A percentile compares a stretch with the other conserved stretches of the same genome.
Evolutionary conservation across 305 asterid species (phyloP).

Genomic region (Rubia peregrina): DNA sequence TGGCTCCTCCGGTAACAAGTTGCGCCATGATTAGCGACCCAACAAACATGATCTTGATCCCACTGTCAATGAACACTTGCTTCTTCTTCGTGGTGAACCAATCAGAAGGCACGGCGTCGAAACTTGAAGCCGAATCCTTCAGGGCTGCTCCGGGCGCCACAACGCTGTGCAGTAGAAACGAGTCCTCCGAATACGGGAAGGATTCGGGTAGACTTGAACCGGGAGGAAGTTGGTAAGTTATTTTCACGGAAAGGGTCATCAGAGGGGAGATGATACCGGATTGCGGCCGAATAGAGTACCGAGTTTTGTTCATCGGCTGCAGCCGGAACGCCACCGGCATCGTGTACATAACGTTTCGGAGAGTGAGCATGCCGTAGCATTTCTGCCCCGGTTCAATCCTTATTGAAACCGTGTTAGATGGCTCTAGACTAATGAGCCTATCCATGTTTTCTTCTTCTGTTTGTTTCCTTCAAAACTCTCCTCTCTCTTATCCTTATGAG

Average conservation of each 20-base stretch:
- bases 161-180: conserved; percentile 53
- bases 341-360: conserved; percentile 73
- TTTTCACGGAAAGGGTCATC: conserved; percentile 39
- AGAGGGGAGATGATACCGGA: conserved; percentile 71
- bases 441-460: conserved; percentile 25
- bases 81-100: conserved; percentile 80
- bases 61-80: conserved; percentile 70
- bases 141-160: conserved; percentile 63
- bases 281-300: conserved; percentile 48
- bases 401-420: conserved; percentile 50
- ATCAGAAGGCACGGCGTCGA: conserved; percentile 49
- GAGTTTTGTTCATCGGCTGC: conserved; percentile 43
- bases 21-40: conserved; percentile 46
- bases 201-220: conserved; percentile 36
- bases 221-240: conserved; percentile 41
- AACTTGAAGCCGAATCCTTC: conserved; percentile 37
- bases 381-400: conserved; percentile 48
- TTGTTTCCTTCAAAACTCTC: no score
- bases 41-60: conserved; percentile 55
- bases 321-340: conserved; percentile 84
- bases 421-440: conserved; percentile 60
- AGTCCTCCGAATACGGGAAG: conserved; percentile 51
- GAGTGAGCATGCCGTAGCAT: conserved; percentile 43
- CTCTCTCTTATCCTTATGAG: background rate
- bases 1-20: conserved; percentile 34